Conservation (phyloP, 345 rosid genomes). For the Brassica rapa region DNA sequence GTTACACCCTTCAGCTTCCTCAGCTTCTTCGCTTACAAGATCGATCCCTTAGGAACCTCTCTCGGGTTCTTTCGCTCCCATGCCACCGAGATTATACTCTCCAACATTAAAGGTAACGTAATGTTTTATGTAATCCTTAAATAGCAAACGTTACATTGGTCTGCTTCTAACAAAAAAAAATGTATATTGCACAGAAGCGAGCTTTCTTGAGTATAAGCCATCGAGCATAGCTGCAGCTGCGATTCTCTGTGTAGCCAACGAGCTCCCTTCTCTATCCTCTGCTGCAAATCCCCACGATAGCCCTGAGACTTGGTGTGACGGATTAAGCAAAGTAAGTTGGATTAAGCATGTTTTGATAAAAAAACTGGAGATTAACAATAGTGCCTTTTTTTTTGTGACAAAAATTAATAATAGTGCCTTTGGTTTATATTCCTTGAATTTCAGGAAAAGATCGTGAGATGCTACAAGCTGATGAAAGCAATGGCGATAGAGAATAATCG, state of each 20-base stretch:
- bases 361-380: background rate
- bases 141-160: background rate
- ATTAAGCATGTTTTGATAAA: background rate
- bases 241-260: slow-evolving; percentile 78
- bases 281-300: slow-evolving; percentile 58
- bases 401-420: background rate
- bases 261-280: slow-evolving; percentile 73
- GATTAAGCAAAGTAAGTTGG: slow-evolving; percentile 75
- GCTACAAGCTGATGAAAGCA: slow-evolving; percentile 79
- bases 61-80: slow-evolving; percentile 61
- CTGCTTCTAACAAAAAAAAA: background rate
- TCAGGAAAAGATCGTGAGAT: slow-evolving; percentile 81
- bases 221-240: slow-evolving; percentile 96
- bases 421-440: background rate
- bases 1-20: slow-evolving; percentile 85
- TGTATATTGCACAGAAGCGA: slow-evolving; percentile 58
- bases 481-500: slow-evolving; percentile 49
- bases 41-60: slow-evolving; percentile 67
- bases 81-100: slow-evolving; percentile 74
- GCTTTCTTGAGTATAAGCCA: slow-evolving; percentile 84
- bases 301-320: slow-evolving; percentile 96
- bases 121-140: background rate
- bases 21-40: slow-evolving; percentile 84
- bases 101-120: slow-evolving; percentile 72
- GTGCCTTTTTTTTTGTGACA: background rate